Percentiles rank a stretch among this genome's conserved stretches.
Conservation (phyloP, 345 rosid species). For the Lumnitzera racemosa region DNA sequence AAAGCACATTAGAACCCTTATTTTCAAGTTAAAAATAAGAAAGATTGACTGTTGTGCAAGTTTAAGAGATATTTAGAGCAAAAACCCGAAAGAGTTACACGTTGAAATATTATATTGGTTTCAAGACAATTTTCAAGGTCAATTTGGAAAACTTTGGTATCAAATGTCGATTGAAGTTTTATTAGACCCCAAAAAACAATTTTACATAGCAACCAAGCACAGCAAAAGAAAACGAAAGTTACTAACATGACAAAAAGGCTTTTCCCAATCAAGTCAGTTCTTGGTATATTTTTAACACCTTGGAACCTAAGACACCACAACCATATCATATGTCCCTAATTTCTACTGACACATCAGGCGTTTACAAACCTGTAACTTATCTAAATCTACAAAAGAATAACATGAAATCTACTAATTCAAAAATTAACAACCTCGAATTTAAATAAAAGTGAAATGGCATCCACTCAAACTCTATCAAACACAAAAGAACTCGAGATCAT, state of each 20-base stretch:
- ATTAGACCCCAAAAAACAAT: constrained; percentile 28
- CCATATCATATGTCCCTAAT: too few species aligned
- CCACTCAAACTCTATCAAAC: too few species aligned
- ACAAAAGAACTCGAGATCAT: too few species aligned
- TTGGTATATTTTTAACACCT: too few species aligned
- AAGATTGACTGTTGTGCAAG: constrained; percentile 37
- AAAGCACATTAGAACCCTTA: constrained; percentile 55
- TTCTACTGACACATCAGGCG: too few species aligned
- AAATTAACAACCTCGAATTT: too few species aligned
- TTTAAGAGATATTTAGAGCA: constrained; percentile 48
- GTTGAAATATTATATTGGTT: constrained; percentile 63
- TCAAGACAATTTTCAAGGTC: constrained; percentile 40
- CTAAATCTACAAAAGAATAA: too few species aligned
- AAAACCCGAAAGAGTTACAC: constrained; percentile 35
- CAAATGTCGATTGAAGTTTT: constrained; percentile 43
- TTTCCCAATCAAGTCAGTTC: too few species aligned
- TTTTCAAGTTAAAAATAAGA: constrained; percentile 34
- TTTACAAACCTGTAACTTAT: too few species aligned
- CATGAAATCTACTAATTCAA: too few species aligned
- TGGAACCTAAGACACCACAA: too few species aligned
- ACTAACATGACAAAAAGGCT: neutral
- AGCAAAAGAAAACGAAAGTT: constrained; percentile 13
- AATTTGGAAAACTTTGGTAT: constrained; percentile 54
- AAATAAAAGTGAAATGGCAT: too few species aligned
- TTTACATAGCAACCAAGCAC: constrained; percentile 17